Conservation (phyloP, 2,329 filamentous ascomycete species). For the Aspergillus pseudonomiae region DNA sequence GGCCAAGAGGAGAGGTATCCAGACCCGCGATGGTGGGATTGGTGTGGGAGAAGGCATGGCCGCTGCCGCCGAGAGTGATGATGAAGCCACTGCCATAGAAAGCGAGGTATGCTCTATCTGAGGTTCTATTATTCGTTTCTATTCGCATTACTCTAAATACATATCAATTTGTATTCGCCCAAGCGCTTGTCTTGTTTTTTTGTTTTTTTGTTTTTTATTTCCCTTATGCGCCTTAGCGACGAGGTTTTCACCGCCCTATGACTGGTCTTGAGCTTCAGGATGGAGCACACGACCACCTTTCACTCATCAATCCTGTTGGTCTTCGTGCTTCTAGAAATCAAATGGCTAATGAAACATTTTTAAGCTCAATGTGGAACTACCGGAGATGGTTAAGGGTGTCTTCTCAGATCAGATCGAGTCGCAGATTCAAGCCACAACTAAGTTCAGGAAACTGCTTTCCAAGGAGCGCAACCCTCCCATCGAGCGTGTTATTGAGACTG, state of each 20-base stretch:
- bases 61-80: constrained; percentile 92
- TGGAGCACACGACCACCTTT: constrained; percentile 8
- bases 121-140: constrained; percentile 20
- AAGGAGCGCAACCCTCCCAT: constrained; percentile 99
- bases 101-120: constrained; percentile 73
- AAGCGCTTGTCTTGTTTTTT: constrained; percentile 1
- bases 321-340: constrained; percentile 5
- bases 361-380: constrained; percentile 95
- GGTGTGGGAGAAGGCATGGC: constrained; percentile 66
- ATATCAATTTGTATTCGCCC: neutral
- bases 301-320: neutral
- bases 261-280: constrained; percentile 8
- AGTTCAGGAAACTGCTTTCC: constrained; percentile 95
- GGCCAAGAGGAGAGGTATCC: constrained; percentile 95
- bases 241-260: constrained; percentile 41
- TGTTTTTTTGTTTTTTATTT: constrained; percentile 8
- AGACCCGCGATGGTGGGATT: constrained; percentile 69
- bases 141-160: constrained; percentile 16
- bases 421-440: constrained; percentile 96
- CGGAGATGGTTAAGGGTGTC: constrained; percentile 95
- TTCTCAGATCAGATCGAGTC: constrained; percentile 98
- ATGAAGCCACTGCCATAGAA: constrained; percentile 93
- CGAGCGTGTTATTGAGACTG: constrained; percentile 98
- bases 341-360: constrained; percentile 27
- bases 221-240: constrained; percentile 19